Percentiles rank a stretch among this genome's conserved stretches.
phyloP scores from a whole-genome alignment of 2,329 filamentous ascomycete species.

The Cercospora sp. region DNA sequence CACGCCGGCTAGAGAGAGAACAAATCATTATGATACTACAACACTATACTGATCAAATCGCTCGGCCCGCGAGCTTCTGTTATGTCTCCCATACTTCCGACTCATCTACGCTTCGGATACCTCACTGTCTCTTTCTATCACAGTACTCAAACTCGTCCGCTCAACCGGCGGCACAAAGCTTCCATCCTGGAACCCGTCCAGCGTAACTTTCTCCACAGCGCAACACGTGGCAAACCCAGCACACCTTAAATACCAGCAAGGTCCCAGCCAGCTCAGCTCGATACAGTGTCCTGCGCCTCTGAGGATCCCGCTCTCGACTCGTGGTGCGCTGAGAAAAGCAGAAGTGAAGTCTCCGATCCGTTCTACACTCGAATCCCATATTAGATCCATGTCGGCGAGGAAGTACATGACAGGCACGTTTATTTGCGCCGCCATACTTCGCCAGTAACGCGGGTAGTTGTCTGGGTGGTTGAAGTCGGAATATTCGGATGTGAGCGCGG shows the following conservation, averaged over 20 bases:
- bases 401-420: constrained; percentile 20
- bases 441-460: constrained; percentile 18
- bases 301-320: constrained; percentile 17
- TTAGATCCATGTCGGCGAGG: constrained; percentile 11
- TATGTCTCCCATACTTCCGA: too few species aligned
- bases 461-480: constrained; percentile 16
- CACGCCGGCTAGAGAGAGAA: not conserved
- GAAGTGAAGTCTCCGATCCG: constrained; percentile 9
- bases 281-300: constrained; percentile 18
- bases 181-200: constrained; percentile 2
- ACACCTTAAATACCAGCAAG: constrained; percentile 19
- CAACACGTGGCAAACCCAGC: constrained; percentile 17
- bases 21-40: not conserved
- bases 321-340: constrained; percentile 11
- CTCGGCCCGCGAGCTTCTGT: constrained; percentile 1
- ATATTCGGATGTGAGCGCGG: constrained; percentile 12
- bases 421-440: constrained; percentile 15
- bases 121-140: constrained; percentile 9
- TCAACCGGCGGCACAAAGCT: constrained; percentile 3
- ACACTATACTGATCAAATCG: not conserved
- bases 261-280: constrained; percentile 17
- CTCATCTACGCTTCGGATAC: not conserved
- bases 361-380: constrained; percentile 15
- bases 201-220: constrained; percentile 15
- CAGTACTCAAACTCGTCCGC: constrained; percentile 9